phyloP scores from a whole-genome alignment of 2,329 filamentous ascomycete species.

The Penicillium sp. region DNA sequence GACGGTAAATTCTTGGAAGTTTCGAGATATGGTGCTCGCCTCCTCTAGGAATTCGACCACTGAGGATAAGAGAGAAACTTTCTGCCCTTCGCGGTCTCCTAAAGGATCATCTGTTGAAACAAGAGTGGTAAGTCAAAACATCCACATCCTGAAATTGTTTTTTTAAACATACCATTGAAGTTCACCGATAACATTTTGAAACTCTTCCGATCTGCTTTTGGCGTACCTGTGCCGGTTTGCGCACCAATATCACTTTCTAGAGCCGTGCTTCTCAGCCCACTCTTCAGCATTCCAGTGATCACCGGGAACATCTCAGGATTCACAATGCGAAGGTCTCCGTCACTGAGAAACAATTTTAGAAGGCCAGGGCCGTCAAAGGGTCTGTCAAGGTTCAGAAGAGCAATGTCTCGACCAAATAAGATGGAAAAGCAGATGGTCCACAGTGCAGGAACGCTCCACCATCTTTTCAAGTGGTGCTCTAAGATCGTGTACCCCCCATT shows the following conservation, averaged over 20 bases:
- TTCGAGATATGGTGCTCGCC: constrained; percentile 71
- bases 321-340: constrained; percentile 63
- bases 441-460: constrained; percentile 82
- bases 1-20: constrained; percentile 80
- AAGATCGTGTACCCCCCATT: constrained; percentile 86
- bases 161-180: constrained; percentile 9
- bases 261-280: constrained; percentile 68
- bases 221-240: background rate
- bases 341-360: constrained; percentile 65
- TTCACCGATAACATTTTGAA: constrained; percentile 14
- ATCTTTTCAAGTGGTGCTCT: constrained; percentile 75
- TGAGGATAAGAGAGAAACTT: constrained; percentile 64
- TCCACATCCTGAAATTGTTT: background rate
- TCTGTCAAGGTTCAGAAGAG: constrained; percentile 69
- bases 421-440: constrained; percentile 90
- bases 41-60: constrained; percentile 78
- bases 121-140: background rate
- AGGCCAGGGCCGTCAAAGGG: constrained; percentile 74
- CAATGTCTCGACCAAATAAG: constrained; percentile 80
- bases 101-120: constrained; percentile 5
- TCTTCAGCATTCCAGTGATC: constrained; percentile 82
- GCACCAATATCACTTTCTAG: constrained; percentile 54
- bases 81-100: constrained; percentile 11
- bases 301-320: constrained; percentile 78
- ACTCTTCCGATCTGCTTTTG: background rate